Conservation (phyloP, 129 eudicot species). For the Ambrosia trifida region DNA sequence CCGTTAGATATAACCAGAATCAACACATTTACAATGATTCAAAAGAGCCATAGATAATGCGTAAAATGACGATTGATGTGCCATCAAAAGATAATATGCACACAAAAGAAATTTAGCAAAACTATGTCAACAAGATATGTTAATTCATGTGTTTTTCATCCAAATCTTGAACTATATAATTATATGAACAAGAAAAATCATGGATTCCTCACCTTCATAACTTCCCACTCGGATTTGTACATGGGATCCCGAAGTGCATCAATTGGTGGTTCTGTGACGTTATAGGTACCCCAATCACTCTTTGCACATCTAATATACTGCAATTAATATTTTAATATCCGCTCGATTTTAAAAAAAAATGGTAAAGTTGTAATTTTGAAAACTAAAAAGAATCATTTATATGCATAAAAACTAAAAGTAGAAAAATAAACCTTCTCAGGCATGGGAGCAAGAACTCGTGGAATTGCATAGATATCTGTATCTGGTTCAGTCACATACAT, state of each 20-base stretch:
- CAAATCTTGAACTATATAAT: neutral
- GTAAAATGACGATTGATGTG: no score
- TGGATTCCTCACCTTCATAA: constrained; percentile 55
- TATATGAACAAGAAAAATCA: neutral
- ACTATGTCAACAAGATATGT: neutral
- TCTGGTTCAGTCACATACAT: constrained; percentile 99
- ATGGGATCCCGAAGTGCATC: constrained; percentile 97
- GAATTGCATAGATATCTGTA: constrained; percentile 90
- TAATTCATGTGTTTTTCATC: neutral
- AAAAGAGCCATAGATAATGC: neutral
- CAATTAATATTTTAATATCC: constrained; percentile 19
- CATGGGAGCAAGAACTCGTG: constrained; percentile 97
- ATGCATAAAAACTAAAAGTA: constrained; percentile 11
- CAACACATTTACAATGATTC: neutral
- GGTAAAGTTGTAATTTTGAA: neutral
- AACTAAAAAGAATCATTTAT: neutral
- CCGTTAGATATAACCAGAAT: neutral
- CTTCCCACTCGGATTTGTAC: constrained; percentile 90
- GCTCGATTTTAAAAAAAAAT: neutral
- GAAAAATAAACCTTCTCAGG: constrained; percentile 67
- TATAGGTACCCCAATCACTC: constrained; percentile 86
- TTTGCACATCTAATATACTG: constrained; percentile 96
- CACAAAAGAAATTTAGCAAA: neutral
- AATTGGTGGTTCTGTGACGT: constrained; percentile 95
- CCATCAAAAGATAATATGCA: neutral